Evolutionary conservation across 208 protist species (phyloP), one percentile per base, ranked within the genome.

Genomic region (Leishmania tarentolae): DNA sequence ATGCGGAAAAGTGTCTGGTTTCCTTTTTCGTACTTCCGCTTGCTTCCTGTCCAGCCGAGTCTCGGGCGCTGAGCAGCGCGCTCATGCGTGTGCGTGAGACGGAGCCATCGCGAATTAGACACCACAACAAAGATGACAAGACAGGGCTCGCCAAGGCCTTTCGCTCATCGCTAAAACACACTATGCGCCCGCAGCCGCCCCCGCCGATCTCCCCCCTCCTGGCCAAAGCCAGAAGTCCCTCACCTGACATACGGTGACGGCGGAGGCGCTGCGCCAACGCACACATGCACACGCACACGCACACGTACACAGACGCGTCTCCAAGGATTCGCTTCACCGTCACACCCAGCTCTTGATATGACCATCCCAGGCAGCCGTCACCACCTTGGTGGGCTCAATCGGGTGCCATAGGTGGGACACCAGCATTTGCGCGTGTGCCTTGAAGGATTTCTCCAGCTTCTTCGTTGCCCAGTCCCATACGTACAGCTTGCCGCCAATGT

Each of bases 391-490:
- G 1, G 91, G 42, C 82, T 99, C 97, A 0, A 98, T 76, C 5
- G 98, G 98, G 91, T 99, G 94, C 98, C 98, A 99, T 47, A 82
- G 75, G 79, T 95, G 96, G 86, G 91, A 98, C 85, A 92, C 88
- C 66, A 91, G 98, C 89, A 87, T 90, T 76, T 97, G 86, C n/a
- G 86, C 88, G 83, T 98, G 96, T 17, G 92, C 93, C 73, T 93
- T 87, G 83, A 98, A 95, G 47, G 91, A 92, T 77, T 92, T 90
- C 84, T 96, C 84, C 52, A 98, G 56, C 81, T 97, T 93, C 50
- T 89, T 90, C 19, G 86, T 91, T 57, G 93, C 88, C 97, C 98
- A 99, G 72, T 97, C 91, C 98, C 98, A 99, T 57, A 99, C 92
- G 77, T 91, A 98, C 17, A 99, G 84, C 76, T 96, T 93, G 37